These are phyloP conservation scores for Citrullus colocynthis DNA, from an alignment of 306 rosid species.

Conservation along the genomic window DNA sequence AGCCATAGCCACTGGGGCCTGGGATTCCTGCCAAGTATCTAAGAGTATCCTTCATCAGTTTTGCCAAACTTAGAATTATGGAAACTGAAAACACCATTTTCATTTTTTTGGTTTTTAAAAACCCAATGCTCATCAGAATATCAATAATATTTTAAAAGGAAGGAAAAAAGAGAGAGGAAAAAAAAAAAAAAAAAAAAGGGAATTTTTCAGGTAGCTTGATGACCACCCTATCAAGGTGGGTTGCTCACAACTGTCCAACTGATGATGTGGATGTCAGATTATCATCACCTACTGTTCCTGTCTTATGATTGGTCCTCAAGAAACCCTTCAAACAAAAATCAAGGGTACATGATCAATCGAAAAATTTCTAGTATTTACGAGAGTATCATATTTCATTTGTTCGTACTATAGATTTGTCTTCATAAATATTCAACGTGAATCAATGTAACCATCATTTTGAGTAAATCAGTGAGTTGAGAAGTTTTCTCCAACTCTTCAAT, in stretches of 20 bases:
- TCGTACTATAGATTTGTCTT: too few relatives aligned
- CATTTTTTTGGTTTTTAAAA: background rate
- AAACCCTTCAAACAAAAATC: background rate
- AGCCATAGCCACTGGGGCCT: conserved; percentile 97
- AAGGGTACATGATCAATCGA: too few relatives aligned
- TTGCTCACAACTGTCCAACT: background rate
- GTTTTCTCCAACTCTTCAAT: too few relatives aligned
- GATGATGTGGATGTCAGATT: background rate
- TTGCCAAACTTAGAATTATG: conserved; percentile 4
- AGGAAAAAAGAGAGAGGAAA: background rate
- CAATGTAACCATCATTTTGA: too few relatives aligned
- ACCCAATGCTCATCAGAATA: background rate
- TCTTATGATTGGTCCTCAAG: background rate
- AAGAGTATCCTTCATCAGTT: conserved; percentile 63
- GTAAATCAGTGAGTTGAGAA: too few relatives aligned
- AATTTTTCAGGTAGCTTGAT: conserved; percentile 4
- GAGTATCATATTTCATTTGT: too few relatives aligned
- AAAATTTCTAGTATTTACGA: too few relatives aligned
- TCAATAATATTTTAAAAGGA: background rate
- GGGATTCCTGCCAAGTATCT: conserved; percentile 87
- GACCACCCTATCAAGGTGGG: conserved; percentile 7
- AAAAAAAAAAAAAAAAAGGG: background rate
- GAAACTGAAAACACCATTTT: background rate
- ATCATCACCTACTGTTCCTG: background rate
- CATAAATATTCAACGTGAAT: too few relatives aligned